Evolutionary conservation across 371 early-diverging fungal species (phyloP), one percentile per base, ranked within the genome.

Genomic region (Parasitella parasitica): DNA sequence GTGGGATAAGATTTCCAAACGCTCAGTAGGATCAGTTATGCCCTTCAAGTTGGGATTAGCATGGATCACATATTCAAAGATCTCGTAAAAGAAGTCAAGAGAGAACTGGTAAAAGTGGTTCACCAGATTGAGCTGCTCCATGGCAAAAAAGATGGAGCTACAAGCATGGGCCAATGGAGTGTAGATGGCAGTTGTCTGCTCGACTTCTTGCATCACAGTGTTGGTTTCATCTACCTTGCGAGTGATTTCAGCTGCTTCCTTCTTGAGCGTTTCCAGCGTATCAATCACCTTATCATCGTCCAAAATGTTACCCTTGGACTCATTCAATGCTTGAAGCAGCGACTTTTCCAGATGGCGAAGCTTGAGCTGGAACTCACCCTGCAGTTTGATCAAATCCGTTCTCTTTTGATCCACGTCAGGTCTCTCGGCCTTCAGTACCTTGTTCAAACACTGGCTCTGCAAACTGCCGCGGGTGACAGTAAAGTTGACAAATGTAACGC

Each of bases 401-500:
- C 98, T 85, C 64, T 95, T 92, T 57, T 87, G 82, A 63, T 97
- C 98, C 1, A 95, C 94, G 71, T 99, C 99, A 1, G 99, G 97
- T 28, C 97, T 78, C 79, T 97, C 97, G 22, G 90, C 89, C 70
- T 93, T 93, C 59, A 99, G 83, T 1, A 97, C 94, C 82, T 93
- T 90, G 70, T 96, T 93, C 76, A 99, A 80, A 76, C 97, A 97
- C 79, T 98, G 98, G 59, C 92, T 92, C 74, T 97, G 97, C 61
- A 99, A 79, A 82, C 95, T 94, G 50, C 92, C 90, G 22, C 95
- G 89, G 5, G 99, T 98, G 6, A 97, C 94, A 4, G 98, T 96
- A 72, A 98, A 99, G 88, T 98, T 99, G 56, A 98, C 97, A 82
- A 99, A 95, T 0, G 97, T 97, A 7, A 97, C 97, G 53, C 99